Base-by-base conservation (phyloP, 371 early-diverging fungal genomes). In the Phascolomyces articulosus region DNA sequence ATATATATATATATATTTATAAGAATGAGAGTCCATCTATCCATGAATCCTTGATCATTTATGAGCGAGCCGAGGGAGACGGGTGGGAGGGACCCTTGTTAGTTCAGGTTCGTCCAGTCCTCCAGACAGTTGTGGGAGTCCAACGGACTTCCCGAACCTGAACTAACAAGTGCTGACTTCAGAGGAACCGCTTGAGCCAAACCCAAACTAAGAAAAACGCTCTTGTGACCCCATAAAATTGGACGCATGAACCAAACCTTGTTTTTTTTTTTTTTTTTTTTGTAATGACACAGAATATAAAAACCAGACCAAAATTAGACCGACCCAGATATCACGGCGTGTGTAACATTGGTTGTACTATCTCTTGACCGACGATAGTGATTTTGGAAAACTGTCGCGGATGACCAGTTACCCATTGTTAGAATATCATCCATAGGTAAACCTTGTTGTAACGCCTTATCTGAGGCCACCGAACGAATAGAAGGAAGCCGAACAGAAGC, bases 391-490 rank as follows among this genome's bases (percentile, higher is more conserved):
- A 62, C 63, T 38, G 55, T 40, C 21, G 15, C 11, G 7, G 60
- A 65, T 3, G 65, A 65, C 65, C 65, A 65, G 55, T 60, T 65
- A 8, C 65, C 65, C 54, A 65, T 34, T 4, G 31, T 27, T 6
- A 65, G 47, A 3, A 65, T 55, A 26, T 58, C 59, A 2, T 65
- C 65, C 38, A 59, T 9, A 15, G 55, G 20, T 18, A 26, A 55
- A 29, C 65, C 65, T 24, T 40, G 20, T n/a, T 20, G 9, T 51
- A 65, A 20, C 11, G 65, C 65, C 16, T 53, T 24, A 40, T 53
- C 55, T 0, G 60, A 58, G 3, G 65, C 65, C 3, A 65, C 28
- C 4, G 65, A 65, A 24, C 65, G 65, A 27, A 59, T 10, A 2
- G 59, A 56, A 20, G 62, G 62, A 11, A 34, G 34, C 34, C 34